These are phyloP conservation scores for Violaceomyces palustris DNA, from an alignment of 1,284 basidiomycete species.

Conservation along the genomic window DNA sequence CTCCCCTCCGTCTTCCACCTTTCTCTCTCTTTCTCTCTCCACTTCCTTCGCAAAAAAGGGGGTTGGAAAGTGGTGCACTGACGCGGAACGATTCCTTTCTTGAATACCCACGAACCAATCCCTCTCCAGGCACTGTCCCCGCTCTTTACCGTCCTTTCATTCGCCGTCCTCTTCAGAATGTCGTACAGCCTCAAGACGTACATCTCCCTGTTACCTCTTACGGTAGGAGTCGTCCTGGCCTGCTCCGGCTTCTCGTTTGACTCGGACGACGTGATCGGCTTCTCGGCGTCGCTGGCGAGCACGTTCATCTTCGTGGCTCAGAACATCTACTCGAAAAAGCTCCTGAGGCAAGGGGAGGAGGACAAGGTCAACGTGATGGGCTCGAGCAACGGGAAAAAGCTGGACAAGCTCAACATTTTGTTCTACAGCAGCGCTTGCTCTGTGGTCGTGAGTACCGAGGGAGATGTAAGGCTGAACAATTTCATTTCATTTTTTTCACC, in stretches of 20 bases:
- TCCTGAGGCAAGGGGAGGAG: constrained; percentile 60
- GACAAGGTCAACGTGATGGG: background rate
- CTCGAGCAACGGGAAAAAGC: constrained; percentile 58
- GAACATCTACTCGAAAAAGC: constrained; percentile 99
- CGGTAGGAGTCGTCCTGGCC: constrained; percentile 92
- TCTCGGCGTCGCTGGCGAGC: constrained; percentile 22
- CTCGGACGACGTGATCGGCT: constrained; percentile 51
- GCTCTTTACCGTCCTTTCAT: constrained; percentile 90
- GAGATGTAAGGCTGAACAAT: no score
- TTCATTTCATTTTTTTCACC: no score
- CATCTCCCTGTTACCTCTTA: constrained; percentile 86
- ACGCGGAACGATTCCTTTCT: no score
- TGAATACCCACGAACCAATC: no score
- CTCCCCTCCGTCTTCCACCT: no score
- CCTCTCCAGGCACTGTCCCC: constrained; percentile 78
- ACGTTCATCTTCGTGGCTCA: constrained; percentile 81
- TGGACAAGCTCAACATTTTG: constrained; percentile 95
- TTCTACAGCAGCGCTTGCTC: constrained; percentile 93
- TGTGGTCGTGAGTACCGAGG: constrained; percentile 67
- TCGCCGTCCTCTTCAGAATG: constrained; percentile 84
- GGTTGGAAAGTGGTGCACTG: no score
- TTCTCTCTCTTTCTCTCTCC: no score
- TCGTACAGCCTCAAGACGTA: constrained; percentile 89
- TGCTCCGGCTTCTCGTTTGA: constrained; percentile 90
- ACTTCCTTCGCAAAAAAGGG: no score